A percentile compares a stretch with the other conserved stretches of the same genome.
Evolutionary conservation across 2,329 filamentous ascomycete species (phyloP).

Genomic region (Alternaria consortialis): DNA sequence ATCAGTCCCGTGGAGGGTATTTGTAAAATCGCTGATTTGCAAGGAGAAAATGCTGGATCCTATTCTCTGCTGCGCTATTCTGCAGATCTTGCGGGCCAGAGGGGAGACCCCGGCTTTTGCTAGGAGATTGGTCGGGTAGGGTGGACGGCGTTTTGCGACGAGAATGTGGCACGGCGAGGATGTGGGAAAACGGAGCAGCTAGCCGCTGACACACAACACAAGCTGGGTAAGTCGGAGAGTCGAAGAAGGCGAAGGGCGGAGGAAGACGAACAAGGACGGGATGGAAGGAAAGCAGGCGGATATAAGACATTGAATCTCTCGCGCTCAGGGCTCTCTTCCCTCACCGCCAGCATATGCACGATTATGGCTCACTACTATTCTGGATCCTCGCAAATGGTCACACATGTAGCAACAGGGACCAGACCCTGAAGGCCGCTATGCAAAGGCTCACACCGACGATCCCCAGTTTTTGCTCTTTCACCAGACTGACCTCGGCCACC

Average conservation of each 20-base stretch:
- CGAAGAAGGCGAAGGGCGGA: not conserved
- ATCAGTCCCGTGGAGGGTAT: constrained; percentile 5
- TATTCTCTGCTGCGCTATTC: constrained; percentile 5
- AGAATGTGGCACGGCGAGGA: constrained; percentile 15
- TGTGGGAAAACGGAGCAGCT: constrained; percentile 14
- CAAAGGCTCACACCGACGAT: constrained; percentile 16
- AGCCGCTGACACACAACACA: constrained; percentile 12
- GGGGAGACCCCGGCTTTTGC: constrained; percentile 15
- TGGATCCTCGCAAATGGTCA: constrained; percentile 17
- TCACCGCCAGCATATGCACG: constrained; percentile 21
- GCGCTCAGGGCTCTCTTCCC: not conserved
- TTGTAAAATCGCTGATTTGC: constrained; percentile 6
- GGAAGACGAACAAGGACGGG: not conserved
- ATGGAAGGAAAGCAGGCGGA: constrained; percentile 5
- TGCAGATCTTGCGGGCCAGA: constrained; percentile 25
- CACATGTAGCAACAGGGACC: constrained; percentile 14
- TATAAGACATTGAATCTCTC: constrained; percentile 6
- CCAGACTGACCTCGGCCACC: constrained; percentile 11
- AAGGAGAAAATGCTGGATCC: constrained; percentile 4
- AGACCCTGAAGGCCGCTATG: constrained; percentile 18
- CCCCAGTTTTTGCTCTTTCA: constrained; percentile 17
- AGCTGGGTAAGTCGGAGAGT: not conserved
- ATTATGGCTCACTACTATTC: constrained; percentile 14
- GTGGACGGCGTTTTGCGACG: constrained; percentile 15
- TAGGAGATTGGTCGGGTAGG: constrained; percentile 27